These are phyloP conservation scores for Fusarium mexicanum DNA, from an alignment of 2,329 filamentous ascomycete species.

Conservation along the genomic window DNA sequence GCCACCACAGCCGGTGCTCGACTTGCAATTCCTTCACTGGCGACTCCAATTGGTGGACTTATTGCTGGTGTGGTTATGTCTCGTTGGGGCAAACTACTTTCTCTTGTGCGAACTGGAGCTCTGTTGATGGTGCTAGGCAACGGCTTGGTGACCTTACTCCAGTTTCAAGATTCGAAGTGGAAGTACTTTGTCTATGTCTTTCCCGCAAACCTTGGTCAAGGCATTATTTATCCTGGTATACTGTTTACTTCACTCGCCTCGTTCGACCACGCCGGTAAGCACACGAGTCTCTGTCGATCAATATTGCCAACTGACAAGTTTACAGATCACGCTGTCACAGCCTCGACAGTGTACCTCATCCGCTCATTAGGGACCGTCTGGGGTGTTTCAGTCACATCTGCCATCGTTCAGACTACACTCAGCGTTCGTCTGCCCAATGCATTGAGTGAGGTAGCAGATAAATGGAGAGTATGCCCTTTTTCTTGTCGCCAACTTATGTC, in stretches of 20 bases:
- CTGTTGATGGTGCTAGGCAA: slow-evolving; percentile 65
- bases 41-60: slow-evolving; percentile 65
- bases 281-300: background rate
- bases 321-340: slow-evolving; percentile 69
- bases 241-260: slow-evolving; percentile 71
- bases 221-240: slow-evolving; percentile 66
- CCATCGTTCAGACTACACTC: slow-evolving; percentile 70
- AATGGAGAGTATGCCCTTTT: slow-evolving; percentile 61
- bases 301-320: background rate
- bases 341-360: slow-evolving; percentile 71
- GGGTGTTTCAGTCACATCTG: slow-evolving; percentile 70
- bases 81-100: slow-evolving; percentile 61
- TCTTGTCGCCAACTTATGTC: slow-evolving; percentile 9
- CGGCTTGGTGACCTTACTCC: slow-evolving; percentile 59
- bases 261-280: slow-evolving; percentile 66
- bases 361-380: slow-evolving; percentile 71
- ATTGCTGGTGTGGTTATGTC: slow-evolving; percentile 68
- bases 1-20: slow-evolving; percentile 72
- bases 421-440: slow-evolving; percentile 62
- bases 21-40: slow-evolving; percentile 70
- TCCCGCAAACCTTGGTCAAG: slow-evolving; percentile 67
- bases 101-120: slow-evolving; percentile 61
- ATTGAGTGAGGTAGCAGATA: slow-evolving; percentile 64
- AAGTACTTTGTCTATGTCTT: slow-evolving; percentile 67
- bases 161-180: slow-evolving; percentile 60